A percentile compares a stretch with the other conserved stretches of the same genome.
Evolutionary conservation across 768 basidiomycete species (phyloP).

Genomic region (Pisolithus marmoratus): DNA sequence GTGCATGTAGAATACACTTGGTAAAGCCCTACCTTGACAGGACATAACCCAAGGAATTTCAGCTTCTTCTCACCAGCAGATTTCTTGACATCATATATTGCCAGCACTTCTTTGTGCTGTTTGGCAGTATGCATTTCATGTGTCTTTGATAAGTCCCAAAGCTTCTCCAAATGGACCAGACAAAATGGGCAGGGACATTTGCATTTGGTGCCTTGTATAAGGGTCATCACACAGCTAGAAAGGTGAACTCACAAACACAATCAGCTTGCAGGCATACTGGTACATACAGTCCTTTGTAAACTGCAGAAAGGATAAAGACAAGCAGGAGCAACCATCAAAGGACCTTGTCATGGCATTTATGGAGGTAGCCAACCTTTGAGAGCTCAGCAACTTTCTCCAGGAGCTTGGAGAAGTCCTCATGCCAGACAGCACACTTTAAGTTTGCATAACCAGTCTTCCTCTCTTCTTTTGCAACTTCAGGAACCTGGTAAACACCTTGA

Average conservation of each 20-base stretch:
- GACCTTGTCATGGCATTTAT: conserved; percentile 26
- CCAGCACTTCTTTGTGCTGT: no score
- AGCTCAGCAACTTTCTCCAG: conserved; percentile 18
- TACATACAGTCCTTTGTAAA: conserved; percentile 41
- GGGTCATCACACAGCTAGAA: no score
- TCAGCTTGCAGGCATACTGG: conserved; percentile 11
- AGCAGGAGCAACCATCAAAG: conserved; percentile 27
- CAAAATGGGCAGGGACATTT: conserved; percentile 34
- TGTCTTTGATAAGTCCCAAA: not conserved
- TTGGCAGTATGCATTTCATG: no score
- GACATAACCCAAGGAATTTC: no score
- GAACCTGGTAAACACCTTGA: not conserved
- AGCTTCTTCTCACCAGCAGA: no score
- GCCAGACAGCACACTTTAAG: conserved; percentile 33
- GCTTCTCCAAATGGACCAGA: conserved; percentile 25
- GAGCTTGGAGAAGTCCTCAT: conserved; percentile 24
- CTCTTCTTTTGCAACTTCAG: conserved; percentile 19
- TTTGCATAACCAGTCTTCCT: conserved; percentile 23
- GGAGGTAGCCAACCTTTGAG: conserved; percentile 15
- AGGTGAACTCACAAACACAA: no score
- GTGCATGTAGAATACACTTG: no score
- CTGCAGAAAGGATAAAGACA: conserved; percentile 33
- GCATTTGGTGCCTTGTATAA: conserved; percentile 25
- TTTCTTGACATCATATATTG: no score
- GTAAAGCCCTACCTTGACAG: no score